A percentile compares a stretch with the other conserved stretches of the same genome.
Evolutionary conservation across 1,284 basidiomycete species (phyloP).

Genomic region (Chalciporus sp.): DNA sequence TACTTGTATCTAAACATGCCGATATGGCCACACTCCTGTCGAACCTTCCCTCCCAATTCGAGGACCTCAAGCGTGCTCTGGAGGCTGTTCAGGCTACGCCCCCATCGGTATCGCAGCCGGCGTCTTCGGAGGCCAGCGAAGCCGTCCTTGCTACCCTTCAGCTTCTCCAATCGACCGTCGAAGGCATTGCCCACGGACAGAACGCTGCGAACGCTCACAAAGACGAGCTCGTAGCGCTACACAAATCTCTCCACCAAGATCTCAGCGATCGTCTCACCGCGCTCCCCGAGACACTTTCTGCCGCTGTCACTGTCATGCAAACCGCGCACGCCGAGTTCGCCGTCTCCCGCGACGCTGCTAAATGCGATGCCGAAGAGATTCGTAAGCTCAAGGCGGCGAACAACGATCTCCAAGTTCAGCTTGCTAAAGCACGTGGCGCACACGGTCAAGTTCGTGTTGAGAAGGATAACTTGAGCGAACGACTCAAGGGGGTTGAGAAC

Average conservation of each 20-base stretch:
- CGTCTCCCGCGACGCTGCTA: conserved; percentile 53
- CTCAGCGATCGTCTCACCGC: conserved; percentile 54
- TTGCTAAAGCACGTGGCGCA: conserved; percentile 72
- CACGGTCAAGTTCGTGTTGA: conserved; percentile 81
- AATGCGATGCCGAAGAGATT: conserved; percentile 69
- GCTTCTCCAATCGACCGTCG: conserved; percentile 49
- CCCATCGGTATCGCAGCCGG: conserved; percentile 14
- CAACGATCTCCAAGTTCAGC: conserved; percentile 66
- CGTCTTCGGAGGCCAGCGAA: conserved; percentile 33
- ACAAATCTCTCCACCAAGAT: conserved; percentile 47
- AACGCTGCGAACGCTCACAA: conserved; percentile 47
- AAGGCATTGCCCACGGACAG: conserved; percentile 46
- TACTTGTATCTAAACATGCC: conserved; percentile 37
- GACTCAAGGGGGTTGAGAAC: conserved; percentile 56
- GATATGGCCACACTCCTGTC: conserved; percentile 41
- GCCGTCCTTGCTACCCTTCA: conserved; percentile 30
- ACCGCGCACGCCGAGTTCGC: conserved; percentile 63
- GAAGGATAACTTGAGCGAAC: conserved; percentile 70
- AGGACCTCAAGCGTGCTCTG: conserved; percentile 44
- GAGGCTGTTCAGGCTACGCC: conserved; percentile 14
- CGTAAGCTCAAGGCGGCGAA: conserved; percentile 54
- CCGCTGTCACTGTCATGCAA: conserved; percentile 58
- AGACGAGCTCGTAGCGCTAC: conserved; percentile 44
- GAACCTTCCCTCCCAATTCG: conserved; percentile 45
- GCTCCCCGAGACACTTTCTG: conserved; percentile 60